Base-by-base conservation (phyloP, 2,329 filamentous ascomycete genomes). In the Pyrenophora graminea region DNA sequence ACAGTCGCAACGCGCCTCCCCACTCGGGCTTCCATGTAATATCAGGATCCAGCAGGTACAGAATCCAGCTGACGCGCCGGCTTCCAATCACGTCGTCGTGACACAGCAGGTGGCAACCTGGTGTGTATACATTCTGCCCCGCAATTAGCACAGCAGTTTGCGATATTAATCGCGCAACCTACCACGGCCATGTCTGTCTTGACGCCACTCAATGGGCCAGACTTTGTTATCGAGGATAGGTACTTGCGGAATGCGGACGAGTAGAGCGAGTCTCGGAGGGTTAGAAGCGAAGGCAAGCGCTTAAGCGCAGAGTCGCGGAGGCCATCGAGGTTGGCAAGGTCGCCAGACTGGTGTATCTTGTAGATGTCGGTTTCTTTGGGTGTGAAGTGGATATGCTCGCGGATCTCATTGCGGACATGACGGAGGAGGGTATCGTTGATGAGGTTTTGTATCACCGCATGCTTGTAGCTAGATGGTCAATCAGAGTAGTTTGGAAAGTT, bases 81-180 rank as follows among this genome's bases (percentile, higher is more conserved):
- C 89, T 96, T n/a, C 94, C 94, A 73, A 99, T 99, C 55, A 99
- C 94, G 76, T 99, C 94, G 79, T 99, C 94, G 69, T 99, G 94
- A 76, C 94, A 97, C 25, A 99, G 81, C 21, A 99, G 82, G 73
- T 95, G 96, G 71, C 93, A 97, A 34, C 94, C 93, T 4, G 94
- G 93, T 0, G 91, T 97, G 74, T 99, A 99, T 43, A 99, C 87
- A 71, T 99, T 99, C 67, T 70, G 49, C 17, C 4, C 32, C 10
- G 19, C 17, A 15, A 38, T 69, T 39, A 68, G 57, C 39, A 51
- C 36, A 21, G 39, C 33, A 39, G 33, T 21, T 39, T 43, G 21
- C 9, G 39, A 25, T 6, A 8, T 12, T 31, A 10, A 7, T 21
- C 25, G 45, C 17, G 31, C 17, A 48, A 62, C 66, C n/a, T 58